Evolutionary conservation across 352 stramenopile species (phyloP).

Genomic region (Aphanomyces stellatus): DNA sequence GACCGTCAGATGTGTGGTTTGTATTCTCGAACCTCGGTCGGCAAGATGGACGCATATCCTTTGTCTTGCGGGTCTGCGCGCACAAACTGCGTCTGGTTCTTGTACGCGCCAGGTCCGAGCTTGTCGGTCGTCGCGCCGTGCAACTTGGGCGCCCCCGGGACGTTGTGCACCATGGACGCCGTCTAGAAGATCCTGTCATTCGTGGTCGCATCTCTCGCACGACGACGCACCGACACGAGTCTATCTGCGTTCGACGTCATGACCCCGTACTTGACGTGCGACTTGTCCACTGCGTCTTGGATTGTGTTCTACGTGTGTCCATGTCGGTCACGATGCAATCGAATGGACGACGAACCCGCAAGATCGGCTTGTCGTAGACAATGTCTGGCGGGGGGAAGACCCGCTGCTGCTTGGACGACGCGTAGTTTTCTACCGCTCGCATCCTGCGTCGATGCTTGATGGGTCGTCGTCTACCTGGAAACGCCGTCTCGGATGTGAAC

Average conservation of each 20-base stretch:
- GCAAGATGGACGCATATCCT: background rate
- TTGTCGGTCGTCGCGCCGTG: background rate
- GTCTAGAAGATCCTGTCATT: slow-evolving; percentile 10
- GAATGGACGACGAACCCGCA: background rate
- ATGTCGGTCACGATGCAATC: no score
- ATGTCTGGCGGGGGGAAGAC: slow-evolving; percentile 15
- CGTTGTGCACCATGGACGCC: slow-evolving; percentile 17
- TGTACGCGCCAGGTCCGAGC: slow-evolving; percentile 8
- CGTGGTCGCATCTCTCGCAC: background rate
- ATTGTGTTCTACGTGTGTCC: slow-evolving; percentile 15
- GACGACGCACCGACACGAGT: slow-evolving; percentile 7
- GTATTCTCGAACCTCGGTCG: background rate
- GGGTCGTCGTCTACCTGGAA: slow-evolving; percentile 1
- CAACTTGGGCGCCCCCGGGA: background rate
- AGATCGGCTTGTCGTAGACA: slow-evolving; percentile 20
- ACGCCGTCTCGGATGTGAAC: slow-evolving; percentile 9
- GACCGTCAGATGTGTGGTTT: no score
- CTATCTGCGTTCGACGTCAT: slow-evolving; percentile 15
- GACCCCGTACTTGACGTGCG: slow-evolving; percentile 7
- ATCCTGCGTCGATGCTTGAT: slow-evolving; percentile 6
- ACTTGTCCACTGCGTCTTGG: background rate
- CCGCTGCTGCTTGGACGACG: slow-evolving; percentile 17
- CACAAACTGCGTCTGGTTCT: background rate
- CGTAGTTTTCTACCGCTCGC: slow-evolving; percentile 14
- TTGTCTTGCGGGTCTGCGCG: background rate